Evolutionary conservation across 305 asterid species (phyloP).

Genomic region (Salvia sclarea): DNA sequence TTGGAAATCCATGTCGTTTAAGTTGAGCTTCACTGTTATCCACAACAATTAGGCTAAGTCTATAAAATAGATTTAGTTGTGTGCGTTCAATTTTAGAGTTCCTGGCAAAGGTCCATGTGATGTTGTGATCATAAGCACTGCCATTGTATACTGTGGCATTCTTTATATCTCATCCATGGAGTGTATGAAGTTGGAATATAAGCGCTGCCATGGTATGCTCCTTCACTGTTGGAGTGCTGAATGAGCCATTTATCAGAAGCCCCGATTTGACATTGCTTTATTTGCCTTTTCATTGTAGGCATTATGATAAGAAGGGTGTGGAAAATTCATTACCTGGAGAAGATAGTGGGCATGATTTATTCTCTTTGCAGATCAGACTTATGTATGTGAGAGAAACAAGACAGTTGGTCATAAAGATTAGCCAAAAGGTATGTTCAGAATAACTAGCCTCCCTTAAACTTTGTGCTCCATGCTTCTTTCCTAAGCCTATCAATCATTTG

Average conservation of each 20-base stretch:
- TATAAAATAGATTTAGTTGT: conserved; percentile 26
- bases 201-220: conserved; percentile 11
- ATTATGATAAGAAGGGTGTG: conserved; percentile 47
- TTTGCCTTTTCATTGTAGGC: conserved; percentile 56
- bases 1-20: not conserved
- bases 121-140: conserved; percentile 17
- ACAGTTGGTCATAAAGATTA: conserved; percentile 61
- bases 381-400: conserved; percentile 42
- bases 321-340: conserved; percentile 43
- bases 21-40: not conserved
- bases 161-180: conserved; percentile 26
- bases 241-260: conserved; percentile 9
- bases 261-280: conserved; percentile 24
- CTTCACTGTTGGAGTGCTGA: conserved; percentile 11
- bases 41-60: not conserved
- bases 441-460: conserved; percentile 14
- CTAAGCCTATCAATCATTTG: conserved; percentile 4
- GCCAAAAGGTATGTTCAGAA: conserved; percentile 48
- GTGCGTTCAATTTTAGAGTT: not conserved
- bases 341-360: conserved; percentile 44
- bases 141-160: conserved; percentile 10
- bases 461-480: conserved; percentile 21
- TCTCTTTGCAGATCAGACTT: conserved; percentile 62
- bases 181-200: conserved; percentile 14
- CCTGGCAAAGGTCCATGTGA: not conserved